A percentile compares a stretch with the other conserved stretches of the same genome.
phyloP scores from a whole-genome alignment of 2,329 filamentous ascomycete genomes.

The Cladosporium velox region DNA sequence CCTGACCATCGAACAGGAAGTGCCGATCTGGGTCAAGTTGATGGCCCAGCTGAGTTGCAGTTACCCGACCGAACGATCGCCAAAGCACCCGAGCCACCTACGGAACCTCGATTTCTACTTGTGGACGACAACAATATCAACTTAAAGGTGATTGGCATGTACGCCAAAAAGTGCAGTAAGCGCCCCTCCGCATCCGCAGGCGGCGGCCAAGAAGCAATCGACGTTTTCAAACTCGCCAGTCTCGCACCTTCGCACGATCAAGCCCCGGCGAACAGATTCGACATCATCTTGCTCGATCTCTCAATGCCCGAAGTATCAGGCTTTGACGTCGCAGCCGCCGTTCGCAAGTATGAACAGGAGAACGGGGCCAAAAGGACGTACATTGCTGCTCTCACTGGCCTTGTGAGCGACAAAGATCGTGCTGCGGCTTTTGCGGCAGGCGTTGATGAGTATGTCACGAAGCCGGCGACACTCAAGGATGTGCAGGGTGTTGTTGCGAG shows the following conservation, averaged over 20 bases:
- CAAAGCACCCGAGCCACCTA: not conserved
- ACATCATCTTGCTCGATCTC: constrained; percentile 50
- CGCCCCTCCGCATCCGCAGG: constrained; percentile 39
- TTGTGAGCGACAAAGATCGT: constrained; percentile 26
- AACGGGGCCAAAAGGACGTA: constrained; percentile 11
- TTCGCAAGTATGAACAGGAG: constrained; percentile 26
- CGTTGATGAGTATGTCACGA: constrained; percentile 38
- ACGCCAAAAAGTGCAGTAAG: constrained; percentile 35
- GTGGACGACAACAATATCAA: constrained; percentile 32
- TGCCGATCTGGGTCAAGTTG: not conserved
- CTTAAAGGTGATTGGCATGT: constrained; percentile 25
- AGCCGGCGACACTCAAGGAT: constrained; percentile 26
- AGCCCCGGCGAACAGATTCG: constrained; percentile 30
- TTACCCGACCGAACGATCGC: constrained; percentile 3
- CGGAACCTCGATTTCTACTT: constrained; percentile 22
- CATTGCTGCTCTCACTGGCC: constrained; percentile 30
- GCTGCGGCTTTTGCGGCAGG: constrained; percentile 35
- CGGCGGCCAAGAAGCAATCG: constrained; percentile 51
- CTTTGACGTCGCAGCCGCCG: constrained; percentile 27
- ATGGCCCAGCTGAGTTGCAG: not conserved
- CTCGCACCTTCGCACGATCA: not conserved
- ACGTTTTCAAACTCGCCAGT: constrained; percentile 38
- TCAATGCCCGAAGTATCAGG: constrained; percentile 33
- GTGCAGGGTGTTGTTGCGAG: constrained; percentile 7
- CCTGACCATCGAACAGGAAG: not conserved